Percentiles rank a stretch among this genome's conserved stretches.
These are phyloP conservation scores for Eimeria zaria DNA, from an alignment of 169 alveolate species.

Conservation along the genomic window DNA sequence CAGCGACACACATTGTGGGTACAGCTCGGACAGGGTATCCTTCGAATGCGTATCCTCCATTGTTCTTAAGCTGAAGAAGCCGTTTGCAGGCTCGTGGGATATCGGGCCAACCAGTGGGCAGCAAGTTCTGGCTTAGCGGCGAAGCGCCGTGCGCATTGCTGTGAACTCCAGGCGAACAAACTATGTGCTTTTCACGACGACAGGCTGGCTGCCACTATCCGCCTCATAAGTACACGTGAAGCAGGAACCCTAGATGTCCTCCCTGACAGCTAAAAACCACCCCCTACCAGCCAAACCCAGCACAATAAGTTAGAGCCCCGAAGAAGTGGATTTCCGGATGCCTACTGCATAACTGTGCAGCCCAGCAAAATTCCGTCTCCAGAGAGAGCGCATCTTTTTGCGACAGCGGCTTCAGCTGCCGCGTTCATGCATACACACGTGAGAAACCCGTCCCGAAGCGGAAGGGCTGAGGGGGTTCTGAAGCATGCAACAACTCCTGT, in stretches of 20 bases:
- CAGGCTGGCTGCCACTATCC: not conserved
- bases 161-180: not conserved
- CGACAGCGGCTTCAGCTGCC: not conserved
- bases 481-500: not conserved
- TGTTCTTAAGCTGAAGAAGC: not conserved
- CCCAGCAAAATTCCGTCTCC: not conserved
- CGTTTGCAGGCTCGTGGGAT: not conserved
- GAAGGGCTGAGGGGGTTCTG: not conserved
- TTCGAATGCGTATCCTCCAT: slow-evolving; percentile 25
- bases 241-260: not conserved
- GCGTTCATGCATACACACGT: not conserved
- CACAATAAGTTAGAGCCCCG: not conserved
- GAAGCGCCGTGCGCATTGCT: slow-evolving; percentile 4
- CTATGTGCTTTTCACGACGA: not conserved
- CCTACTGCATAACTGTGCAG: not conserved
- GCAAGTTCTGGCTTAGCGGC: not conserved
- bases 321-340: not conserved
- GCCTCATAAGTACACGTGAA: not conserved
- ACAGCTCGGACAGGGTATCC: slow-evolving; percentile 26
- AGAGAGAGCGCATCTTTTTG: not conserved
- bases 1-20: slow-evolving; percentile 64
- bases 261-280: not conserved
- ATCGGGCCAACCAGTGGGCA: not conserved
- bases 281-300: not conserved
- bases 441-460: no score